Evolutionary conservation across 2,329 filamentous ascomycete genomes (phyloP), one percentile per base, ranked within the genome.

Genomic region (Claviceps sp.): DNA sequence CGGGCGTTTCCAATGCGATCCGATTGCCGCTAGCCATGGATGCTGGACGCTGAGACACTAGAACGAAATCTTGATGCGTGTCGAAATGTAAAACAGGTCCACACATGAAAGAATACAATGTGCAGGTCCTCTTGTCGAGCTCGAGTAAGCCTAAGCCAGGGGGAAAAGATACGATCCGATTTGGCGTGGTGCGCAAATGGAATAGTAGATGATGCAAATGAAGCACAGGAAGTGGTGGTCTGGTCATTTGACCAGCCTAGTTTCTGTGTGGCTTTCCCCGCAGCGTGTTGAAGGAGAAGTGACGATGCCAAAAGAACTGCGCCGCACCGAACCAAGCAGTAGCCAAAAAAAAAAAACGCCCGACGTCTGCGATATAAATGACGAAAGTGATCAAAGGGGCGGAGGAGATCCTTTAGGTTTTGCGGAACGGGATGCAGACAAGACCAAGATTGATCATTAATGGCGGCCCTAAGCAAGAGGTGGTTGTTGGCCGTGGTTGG

Each of bases 1-100:
- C 56, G 58, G 57, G 54, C 59, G 57, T 59, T 56, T 37, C 45
- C 49, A 29, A 45, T 50, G 34, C 17, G 22, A 45, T 45, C 16
- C 17, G 16, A 37, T 34, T 38, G 34, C 29, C 23, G 29, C 42
- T 26, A 26, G 47, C 42, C 49, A 45, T 50, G 38, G 34, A 37
- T 45, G 26, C 16, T 29, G 47, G 16, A 48, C 20, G 37, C n/a
- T 40, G 37, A 29, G 22, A 48, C 47, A 38, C 22, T 20, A 29
- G n/a, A 38, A 29, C 8, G 13, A 16, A 42, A 20, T 29, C 5
- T 34, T 17, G 47, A 23, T 48, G 47, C 22, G 36, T 14, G 22
- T 34, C 47, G 45, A 34, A 20, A 29, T 22, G 16, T 4, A 34
- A n/a, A 34, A 48, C 40, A 29, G 37, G 7, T 40, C 37, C 47